These are phyloP conservation scores for Diospyros kaki DNA, from an alignment of 148 eudicot species.

Conservation along the genomic window DNA sequence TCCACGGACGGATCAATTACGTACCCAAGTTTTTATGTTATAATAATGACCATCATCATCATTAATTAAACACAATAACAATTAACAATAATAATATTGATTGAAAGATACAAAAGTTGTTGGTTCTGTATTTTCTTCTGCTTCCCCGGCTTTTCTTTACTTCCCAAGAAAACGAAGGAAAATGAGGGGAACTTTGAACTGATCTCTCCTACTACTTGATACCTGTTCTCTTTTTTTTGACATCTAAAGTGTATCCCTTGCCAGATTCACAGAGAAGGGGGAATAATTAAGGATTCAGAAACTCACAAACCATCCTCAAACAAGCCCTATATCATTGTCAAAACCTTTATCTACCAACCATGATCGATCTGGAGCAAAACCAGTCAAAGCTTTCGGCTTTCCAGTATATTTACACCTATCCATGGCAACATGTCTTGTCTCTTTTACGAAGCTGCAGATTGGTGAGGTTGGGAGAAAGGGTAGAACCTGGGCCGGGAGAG, in stretches of 20 bases:
- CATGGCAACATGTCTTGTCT: background rate
- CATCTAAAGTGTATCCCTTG: constrained; percentile 1
- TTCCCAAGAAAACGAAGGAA: constrained; percentile 13
- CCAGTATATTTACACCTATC: no score
- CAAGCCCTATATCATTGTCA: constrained; percentile 11
- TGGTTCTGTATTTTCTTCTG: constrained; percentile 2
- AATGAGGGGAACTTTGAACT: background rate
- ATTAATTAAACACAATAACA: background rate
- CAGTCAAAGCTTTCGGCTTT: background rate
- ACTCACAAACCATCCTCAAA: constrained; percentile 11
- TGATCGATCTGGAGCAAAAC: constrained; percentile 7
- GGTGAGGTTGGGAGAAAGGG: constrained; percentile 23
- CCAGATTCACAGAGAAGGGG: constrained; percentile 13
- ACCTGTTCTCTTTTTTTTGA: background rate
- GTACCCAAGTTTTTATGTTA: no score
- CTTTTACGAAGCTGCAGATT: constrained; percentile 36
- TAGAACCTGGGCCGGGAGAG: constrained; percentile 24
- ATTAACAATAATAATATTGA: background rate
- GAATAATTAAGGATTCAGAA: background rate
- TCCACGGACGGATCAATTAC: no score
- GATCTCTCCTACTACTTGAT: constrained; percentile 3
- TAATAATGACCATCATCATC: background rate
- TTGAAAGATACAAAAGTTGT: background rate
- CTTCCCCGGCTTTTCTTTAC: constrained; percentile 1
- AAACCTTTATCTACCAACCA: constrained; percentile 16